phyloP scores from a whole-genome alignment of 2,329 filamentous ascomycete species.

The Madurella fahalii region DNA sequence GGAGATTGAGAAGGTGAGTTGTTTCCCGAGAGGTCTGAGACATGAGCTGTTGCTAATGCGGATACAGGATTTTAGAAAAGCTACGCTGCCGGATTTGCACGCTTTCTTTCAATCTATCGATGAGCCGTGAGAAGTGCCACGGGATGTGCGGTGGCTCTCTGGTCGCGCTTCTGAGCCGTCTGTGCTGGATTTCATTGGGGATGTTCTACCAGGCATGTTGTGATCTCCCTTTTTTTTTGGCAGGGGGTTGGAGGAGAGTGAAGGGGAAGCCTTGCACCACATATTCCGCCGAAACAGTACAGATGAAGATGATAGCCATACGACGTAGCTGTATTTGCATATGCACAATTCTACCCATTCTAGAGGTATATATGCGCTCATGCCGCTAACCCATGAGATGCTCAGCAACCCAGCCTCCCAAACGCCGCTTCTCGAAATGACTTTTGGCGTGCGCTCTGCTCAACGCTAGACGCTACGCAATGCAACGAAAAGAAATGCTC shows the following conservation, averaged over 20 bases:
- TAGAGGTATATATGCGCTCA: neutral
- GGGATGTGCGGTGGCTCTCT: neutral
- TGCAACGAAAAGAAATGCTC: conserved; percentile 1
- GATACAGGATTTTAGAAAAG: conserved; percentile 19
- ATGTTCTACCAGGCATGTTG: neutral
- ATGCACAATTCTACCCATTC: neutral
- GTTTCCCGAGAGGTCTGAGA: neutral
- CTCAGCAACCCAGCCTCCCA: conserved; percentile 2
- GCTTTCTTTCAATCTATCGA: conserved; percentile 21
- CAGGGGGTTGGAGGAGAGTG: neutral
- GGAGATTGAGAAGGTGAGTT: conserved; percentile 22
- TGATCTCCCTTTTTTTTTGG: neutral
- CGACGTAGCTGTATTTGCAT: neutral
- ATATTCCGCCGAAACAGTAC: too few relatives aligned
- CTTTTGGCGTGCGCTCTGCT: conserved; percentile 4
- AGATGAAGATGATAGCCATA: neutral
- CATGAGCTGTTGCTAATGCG: neutral
- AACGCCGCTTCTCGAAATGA: conserved; percentile 8
- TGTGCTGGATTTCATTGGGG: neutral
- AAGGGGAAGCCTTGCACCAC: neutral
- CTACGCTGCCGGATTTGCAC: conserved; percentile 19
- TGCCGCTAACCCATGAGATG: conserved; percentile 2
- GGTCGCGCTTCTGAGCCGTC: neutral
- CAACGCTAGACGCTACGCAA: conserved; percentile 5
- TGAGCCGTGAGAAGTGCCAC: conserved; percentile 9